Evolutionary conservation across 495 filamentous ascomycete genomes (phyloP).

Genomic region (Xylaria bambusicola): DNA sequence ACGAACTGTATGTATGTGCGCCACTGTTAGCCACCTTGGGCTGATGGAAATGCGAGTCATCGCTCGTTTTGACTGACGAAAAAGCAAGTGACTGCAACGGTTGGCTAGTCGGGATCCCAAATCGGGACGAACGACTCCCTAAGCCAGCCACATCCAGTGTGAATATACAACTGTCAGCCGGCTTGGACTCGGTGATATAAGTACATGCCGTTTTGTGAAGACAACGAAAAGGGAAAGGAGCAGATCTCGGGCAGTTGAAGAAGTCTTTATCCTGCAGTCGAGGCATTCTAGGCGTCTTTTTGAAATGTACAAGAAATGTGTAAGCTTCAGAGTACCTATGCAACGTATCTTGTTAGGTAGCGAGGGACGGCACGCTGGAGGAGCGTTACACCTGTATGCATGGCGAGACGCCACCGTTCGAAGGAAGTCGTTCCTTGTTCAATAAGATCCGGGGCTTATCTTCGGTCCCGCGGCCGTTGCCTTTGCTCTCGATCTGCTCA

Average conservation of each 20-base stretch:
- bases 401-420: neutral
- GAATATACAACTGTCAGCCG: no score
- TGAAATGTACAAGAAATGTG: no score
- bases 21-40: neutral
- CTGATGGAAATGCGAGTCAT: neutral
- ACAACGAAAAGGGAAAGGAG: no score
- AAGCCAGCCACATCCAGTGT: conserved; percentile 10
- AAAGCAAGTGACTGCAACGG: neutral
- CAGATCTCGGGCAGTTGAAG: no score
- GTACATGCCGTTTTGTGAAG: no score
- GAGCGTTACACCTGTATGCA: neutral
- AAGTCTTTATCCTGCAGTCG: no score
- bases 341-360: no score
- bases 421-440: conserved; percentile 1
- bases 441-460: neutral
- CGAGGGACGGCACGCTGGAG: neutral
- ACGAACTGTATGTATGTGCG: neutral
- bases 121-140: neutral
- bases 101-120: conserved; percentile 3
- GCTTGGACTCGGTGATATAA: neutral
- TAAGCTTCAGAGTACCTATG: no score
- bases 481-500: neutral
- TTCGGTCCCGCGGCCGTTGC: neutral
- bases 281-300: no score
- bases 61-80: neutral